Evolutionary conservation across 2,329 filamentous ascomycete species (phyloP).

Genomic region (Cladosporium sp.): DNA sequence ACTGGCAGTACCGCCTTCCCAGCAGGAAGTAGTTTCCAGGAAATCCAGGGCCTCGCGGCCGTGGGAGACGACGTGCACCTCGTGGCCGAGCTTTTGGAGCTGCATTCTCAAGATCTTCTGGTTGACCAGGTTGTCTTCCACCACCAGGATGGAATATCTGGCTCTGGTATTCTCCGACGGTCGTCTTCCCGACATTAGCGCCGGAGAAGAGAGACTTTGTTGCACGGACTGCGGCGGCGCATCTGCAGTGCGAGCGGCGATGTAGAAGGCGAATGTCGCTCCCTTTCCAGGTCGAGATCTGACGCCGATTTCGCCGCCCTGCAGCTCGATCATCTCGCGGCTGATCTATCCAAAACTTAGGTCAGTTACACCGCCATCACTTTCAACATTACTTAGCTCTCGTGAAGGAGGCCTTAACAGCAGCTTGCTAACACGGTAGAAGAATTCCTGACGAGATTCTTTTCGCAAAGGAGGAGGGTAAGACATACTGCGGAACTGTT

Average conservation of each 20-base stretch:
- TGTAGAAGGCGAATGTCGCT: slow-evolving; percentile 68
- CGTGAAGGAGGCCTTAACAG: no score
- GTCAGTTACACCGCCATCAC: no score
- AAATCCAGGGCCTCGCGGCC: slow-evolving; percentile 34
- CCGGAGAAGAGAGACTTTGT: background rate
- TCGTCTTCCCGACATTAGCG: background rate
- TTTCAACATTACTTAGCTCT: no score
- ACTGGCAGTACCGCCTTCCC: slow-evolving; percentile 8
- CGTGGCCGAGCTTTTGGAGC: slow-evolving; percentile 30
- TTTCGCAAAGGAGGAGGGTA: no score
- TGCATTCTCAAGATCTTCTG: slow-evolving; percentile 34
- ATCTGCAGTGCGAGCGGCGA: slow-evolving; percentile 48
- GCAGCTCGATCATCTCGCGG: slow-evolving; percentile 66
- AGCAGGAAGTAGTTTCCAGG: slow-evolving; percentile 26
- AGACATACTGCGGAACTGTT: no score
- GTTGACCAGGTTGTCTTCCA: slow-evolving; percentile 37
- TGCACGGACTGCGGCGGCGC: background rate
- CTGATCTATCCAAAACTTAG: slow-evolving; percentile 50
- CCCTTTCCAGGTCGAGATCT: slow-evolving; percentile 59
- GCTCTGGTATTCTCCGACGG: background rate
- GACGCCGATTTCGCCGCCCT: slow-evolving; percentile 70
- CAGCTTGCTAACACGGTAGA: no score
- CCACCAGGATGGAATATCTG: slow-evolving; percentile 25
- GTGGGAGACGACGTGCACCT: slow-evolving; percentile 30
- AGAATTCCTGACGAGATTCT: no score